Evolutionary conservation across 371 early-diverging fungal genomes (phyloP).

Genomic region (Parasitella parasitica): DNA sequence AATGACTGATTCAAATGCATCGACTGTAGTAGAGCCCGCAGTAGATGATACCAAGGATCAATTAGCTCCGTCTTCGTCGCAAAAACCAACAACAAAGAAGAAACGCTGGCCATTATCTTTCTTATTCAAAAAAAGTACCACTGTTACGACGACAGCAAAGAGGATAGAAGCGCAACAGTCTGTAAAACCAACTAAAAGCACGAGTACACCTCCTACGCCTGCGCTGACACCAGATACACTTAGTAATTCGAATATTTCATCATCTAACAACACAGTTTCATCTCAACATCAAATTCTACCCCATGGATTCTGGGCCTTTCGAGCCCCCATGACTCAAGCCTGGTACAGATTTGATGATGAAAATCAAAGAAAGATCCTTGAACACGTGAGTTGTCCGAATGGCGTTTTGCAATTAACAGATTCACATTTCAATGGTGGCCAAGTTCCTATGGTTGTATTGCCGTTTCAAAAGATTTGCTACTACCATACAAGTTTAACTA

Average conservation of each 20-base stretch:
- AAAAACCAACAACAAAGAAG: neutral
- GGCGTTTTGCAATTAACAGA: conserved; percentile 4
- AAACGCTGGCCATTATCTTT: conserved; percentile 4
- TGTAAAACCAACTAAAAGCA: neutral
- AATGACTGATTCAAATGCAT: neutral
- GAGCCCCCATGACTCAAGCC: neutral
- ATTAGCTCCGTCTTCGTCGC: neutral
- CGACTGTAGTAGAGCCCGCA: neutral
- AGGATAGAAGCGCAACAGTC: too few species aligned
- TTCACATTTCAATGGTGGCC: conserved; percentile 7
- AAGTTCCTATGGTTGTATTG: neutral
- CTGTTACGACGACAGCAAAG: neutral
- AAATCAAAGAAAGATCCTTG: conserved; percentile 14
- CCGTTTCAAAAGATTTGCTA: conserved; percentile 7
- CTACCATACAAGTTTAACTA: neutral
- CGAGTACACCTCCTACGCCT: neutral
- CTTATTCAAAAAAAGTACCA: conserved; percentile 1
- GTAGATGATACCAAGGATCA: neutral
- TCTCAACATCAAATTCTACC: neutral
- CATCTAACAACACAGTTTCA: neutral
- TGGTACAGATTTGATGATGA: conserved; percentile 16
- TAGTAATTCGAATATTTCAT: neutral
- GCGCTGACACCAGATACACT: neutral
- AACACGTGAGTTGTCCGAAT: conserved; percentile 1
- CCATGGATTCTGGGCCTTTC: conserved; percentile 15